These are phyloP conservation scores for Russula sp. DNA, from an alignment of 768 basidiomycete genomes.

Conservation along the genomic window DNA sequence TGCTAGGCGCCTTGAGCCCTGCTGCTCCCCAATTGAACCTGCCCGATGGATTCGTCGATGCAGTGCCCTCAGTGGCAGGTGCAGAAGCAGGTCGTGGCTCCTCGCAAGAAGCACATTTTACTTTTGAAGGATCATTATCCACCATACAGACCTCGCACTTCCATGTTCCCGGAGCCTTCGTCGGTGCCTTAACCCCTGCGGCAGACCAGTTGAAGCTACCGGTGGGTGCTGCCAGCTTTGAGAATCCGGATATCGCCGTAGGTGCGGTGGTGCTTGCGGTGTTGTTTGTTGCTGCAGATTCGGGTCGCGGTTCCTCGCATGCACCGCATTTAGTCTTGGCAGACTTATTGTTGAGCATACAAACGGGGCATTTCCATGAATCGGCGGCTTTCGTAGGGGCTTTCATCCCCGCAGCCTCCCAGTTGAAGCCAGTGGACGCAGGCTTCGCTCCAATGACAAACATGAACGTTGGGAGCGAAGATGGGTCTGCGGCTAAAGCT, in stretches of 20 bases:
- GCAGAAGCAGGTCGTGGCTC: too few relatives aligned
- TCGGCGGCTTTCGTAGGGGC: slow-evolving; percentile 27
- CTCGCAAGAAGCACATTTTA: too few relatives aligned
- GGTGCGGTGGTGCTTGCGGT: neutral
- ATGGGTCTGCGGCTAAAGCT: slow-evolving; percentile 21
- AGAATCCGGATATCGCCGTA: neutral
- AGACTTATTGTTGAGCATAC: slow-evolving; percentile 45
- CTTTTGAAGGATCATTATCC: too few relatives aligned
- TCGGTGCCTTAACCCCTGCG: slow-evolving; percentile 39
- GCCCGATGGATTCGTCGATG: too few relatives aligned
- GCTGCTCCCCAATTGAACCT: too few relatives aligned
- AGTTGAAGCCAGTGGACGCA: slow-evolving; percentile 33
- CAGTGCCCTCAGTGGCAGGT: too few relatives aligned
- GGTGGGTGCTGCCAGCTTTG: slow-evolving; percentile 7
- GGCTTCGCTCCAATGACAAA: slow-evolving; percentile 35
- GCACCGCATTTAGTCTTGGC: slow-evolving; percentile 47
- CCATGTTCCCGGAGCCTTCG: slow-evolving; percentile 38
- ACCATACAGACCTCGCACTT: slow-evolving; percentile 41
- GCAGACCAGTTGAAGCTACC: slow-evolving; percentile 42
- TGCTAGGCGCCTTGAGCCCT: slow-evolving; percentile 37
- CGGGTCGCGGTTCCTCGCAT: slow-evolving; percentile 41
- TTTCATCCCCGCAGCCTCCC: slow-evolving; percentile 36
- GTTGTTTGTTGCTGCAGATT: neutral
- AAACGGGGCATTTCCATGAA: slow-evolving; percentile 34
- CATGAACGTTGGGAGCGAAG: slow-evolving; percentile 48